Evolutionary conservation across 768 basidiomycete genomes (phyloP).

Genomic region (Tricholoma flavovirens): DNA sequence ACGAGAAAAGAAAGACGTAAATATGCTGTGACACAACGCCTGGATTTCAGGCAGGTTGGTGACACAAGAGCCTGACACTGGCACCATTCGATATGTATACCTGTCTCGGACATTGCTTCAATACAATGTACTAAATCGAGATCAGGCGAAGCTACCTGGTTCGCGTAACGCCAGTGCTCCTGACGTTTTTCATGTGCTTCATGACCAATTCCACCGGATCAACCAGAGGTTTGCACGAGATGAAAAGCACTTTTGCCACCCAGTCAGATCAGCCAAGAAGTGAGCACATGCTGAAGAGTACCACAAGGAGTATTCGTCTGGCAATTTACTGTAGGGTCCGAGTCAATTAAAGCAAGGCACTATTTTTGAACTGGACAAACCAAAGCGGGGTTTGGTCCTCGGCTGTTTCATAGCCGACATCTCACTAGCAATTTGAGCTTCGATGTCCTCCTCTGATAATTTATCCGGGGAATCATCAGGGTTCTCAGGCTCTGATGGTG

Average conservation of each 20-base stretch:
- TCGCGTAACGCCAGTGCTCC: conserved; percentile 54
- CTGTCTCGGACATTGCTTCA: conserved; percentile 28
- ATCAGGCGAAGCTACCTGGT: conserved; percentile 44
- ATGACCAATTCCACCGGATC: conserved; percentile 69
- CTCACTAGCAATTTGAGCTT: conserved; percentile 68
- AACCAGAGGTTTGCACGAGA: conserved; percentile 72
- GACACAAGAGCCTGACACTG: conserved; percentile 59
- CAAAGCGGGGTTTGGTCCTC: conserved; percentile 56
- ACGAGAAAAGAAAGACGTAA: conserved; percentile 47
- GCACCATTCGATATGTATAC: conserved; percentile 64
- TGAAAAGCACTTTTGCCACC: conserved; percentile 57
- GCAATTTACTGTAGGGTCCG: conserved; percentile 50
- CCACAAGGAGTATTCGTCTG: conserved; percentile 78
- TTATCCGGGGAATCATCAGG: conserved; percentile 8
- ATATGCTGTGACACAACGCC: conserved; percentile 48
- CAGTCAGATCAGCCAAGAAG: background rate
- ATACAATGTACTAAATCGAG: background rate
- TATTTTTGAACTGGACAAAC: conserved; percentile 27
- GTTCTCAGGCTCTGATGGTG: conserved; percentile 1
- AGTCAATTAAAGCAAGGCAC: background rate
- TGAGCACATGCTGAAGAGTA: conserved; percentile 25
- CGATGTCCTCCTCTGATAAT: conserved; percentile 38
- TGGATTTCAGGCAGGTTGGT: conserved; percentile 70
- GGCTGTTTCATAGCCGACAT: conserved; percentile 66
- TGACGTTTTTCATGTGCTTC: conserved; percentile 57